These are phyloP conservation scores for Leccinellum rugosiceps DNA, from an alignment of 768 basidiomycete genomes.

Conservation along the genomic window DNA sequence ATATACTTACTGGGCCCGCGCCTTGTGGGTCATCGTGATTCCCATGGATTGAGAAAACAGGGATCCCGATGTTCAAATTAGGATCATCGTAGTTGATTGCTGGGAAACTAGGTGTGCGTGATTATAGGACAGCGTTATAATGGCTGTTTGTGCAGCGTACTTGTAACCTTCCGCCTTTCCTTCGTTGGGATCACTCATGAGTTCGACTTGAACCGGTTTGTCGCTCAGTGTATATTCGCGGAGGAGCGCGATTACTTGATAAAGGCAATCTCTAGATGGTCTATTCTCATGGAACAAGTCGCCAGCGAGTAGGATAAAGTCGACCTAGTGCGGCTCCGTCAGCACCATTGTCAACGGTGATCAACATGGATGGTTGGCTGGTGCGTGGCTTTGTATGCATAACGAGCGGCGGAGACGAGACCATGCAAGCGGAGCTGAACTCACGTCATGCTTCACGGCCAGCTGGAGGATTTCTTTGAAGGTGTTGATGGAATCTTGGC, in stretches of 20 bases:
- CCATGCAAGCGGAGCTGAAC: conserved; percentile 26
- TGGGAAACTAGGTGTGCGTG: conserved; percentile 67
- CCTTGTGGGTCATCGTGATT: conserved; percentile 99
- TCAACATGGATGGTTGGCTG: neutral
- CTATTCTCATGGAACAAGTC: conserved; percentile 98
- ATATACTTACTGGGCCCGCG: conserved; percentile 69
- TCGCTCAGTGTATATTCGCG: conserved; percentile 89
- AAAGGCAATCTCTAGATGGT: conserved; percentile 86
- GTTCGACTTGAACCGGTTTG: conserved; percentile 85
- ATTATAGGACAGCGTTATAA: neutral
- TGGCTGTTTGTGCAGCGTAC: conserved; percentile 41
- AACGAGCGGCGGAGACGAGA: neutral
- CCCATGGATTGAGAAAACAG: conserved; percentile 98
- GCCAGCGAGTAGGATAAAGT: conserved; percentile 92
- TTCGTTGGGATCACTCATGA: conserved; percentile 89
- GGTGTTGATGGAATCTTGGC: conserved; percentile 92
- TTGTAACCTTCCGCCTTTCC: conserved; percentile 82
- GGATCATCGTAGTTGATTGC: conserved; percentile 96
- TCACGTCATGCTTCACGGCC: conserved; percentile 82
- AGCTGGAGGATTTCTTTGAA: conserved; percentile 92
- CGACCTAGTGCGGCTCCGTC: conserved; percentile 56
- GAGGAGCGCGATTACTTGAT: conserved; percentile 83
- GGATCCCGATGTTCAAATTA: conserved; percentile 93
- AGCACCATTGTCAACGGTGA: neutral
- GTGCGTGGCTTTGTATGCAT: no score